Evolutionary conservation across 495 filamentous ascomycete genomes (phyloP), one percentile per base, ranked within the genome.

Genomic region (Penicillium crystallinum): DNA sequence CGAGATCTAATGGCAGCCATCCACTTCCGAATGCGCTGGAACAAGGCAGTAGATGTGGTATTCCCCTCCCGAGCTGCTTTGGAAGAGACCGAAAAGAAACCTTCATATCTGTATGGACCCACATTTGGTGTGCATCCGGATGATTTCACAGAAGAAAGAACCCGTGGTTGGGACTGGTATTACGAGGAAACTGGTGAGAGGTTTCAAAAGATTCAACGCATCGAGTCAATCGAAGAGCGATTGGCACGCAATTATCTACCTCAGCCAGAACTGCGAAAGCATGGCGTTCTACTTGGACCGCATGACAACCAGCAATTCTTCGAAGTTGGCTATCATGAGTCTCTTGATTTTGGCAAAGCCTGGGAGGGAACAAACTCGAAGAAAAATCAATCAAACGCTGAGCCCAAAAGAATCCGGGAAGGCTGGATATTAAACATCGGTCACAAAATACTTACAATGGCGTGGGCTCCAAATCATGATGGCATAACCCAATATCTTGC

Each of bases 341-440:
- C 49, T 21, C 21, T 81, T 10, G 60, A 74, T 47, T 70, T 80
- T 48, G 66, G 68, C 6, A 58, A 73, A 18, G 69, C 74, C 8
- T 84, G 78, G 74, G 58, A 49, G 8, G 53, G 66, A 17, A 39
- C 41, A 14, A 57, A 55, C 19, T 23, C 55, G 1, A 53, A 41
- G 49, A 47, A 23, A 40, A 60, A 37, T 4, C 22, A 35, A 12
- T 40, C 46, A 33, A 9, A 37, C 33, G 38, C 34, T 31, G 22
- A 35, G 36, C 33, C 37, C 4, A 62, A 57, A 46, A 65, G 61
- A 31, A 61, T 62, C 11, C 72, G 74, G 23, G 66, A 77, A 39
- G 83, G 81, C 0, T 87, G 81, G 80, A 63, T 85, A 22, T 47
- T 86, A 23, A 80, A 81, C 58, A 52, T 83, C 15, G 82, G 80